A percentile compares a stretch with the other conserved stretches of the same genome.
Evolutionary conservation across 108 stramenopile genomes (phyloP).

Genomic region (Stephanodiscus minutulus): DNA sequence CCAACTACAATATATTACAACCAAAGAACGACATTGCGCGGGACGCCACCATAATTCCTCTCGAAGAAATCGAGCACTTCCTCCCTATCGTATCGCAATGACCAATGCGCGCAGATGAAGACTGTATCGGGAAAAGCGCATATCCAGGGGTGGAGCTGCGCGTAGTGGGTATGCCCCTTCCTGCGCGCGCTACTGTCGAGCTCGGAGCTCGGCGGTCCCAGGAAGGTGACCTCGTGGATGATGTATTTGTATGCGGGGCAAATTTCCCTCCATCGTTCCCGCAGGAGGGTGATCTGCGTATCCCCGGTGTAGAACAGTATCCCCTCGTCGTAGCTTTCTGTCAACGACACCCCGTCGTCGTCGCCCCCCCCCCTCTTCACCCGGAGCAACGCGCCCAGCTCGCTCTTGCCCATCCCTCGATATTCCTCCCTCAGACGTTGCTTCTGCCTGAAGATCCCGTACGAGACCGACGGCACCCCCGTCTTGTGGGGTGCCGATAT

Average conservation of each 20-base stretch:
- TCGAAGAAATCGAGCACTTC: slow-evolving; percentile 56
- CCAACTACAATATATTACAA: slow-evolving; percentile 19
- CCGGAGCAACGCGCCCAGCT: slow-evolving; percentile 47
- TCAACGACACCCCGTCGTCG: slow-evolving; percentile 41
- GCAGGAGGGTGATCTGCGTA: slow-evolving; percentile 55
- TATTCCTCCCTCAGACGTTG: slow-evolving; percentile 52
- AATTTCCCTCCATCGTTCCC: slow-evolving; percentile 51
- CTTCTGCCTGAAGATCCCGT: slow-evolving; percentile 55
- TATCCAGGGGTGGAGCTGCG: slow-evolving; percentile 65
- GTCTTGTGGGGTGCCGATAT: slow-evolving; percentile 57
- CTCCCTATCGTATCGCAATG: slow-evolving; percentile 42
- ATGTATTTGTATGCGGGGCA: slow-evolving; percentile 53
- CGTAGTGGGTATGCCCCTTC: slow-evolving; percentile 67
- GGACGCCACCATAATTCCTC: slow-evolving; percentile 57
- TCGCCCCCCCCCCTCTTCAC: slow-evolving; percentile 6
- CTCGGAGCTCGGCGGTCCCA: slow-evolving; percentile 49
- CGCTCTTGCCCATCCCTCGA: slow-evolving; percentile 43
- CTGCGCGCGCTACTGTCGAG: slow-evolving; percentile 35
- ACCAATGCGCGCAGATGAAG: slow-evolving; percentile 67
- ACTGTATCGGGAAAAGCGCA: slow-evolving; percentile 58
- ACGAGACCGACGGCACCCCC: slow-evolving; percentile 56
- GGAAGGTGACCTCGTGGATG: slow-evolving; percentile 63
- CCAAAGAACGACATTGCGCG: slow-evolving; percentile 65
- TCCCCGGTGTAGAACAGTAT: slow-evolving; percentile 62
- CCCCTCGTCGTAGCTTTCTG: slow-evolving; percentile 56